Evolutionary conservation across 495 filamentous ascomycete genomes (phyloP), one percentile per base, ranked within the genome.

Genomic region (Neurospora tetraspora): DNA sequence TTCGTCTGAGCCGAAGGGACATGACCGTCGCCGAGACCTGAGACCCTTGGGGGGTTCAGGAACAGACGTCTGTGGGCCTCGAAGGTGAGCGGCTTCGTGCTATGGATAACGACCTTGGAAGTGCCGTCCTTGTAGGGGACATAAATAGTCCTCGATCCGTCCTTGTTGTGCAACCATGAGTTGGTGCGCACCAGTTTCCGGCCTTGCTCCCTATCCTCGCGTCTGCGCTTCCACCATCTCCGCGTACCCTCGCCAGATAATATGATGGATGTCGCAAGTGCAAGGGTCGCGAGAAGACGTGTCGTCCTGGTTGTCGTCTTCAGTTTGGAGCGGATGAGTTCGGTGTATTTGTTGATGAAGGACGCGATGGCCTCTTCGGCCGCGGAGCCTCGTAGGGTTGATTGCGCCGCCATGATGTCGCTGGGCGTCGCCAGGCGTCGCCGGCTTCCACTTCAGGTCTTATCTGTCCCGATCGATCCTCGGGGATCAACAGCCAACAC

Each of bases 41-140:
- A 90, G 20, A 92, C 91, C 70, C 91, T 85, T 23, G 94, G 94
- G 0, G 96, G 94, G 76, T 96, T 94, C 39, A 99, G 87, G 80
- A 98, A 99, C 23, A 98, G 86, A 39, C 96, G 87, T 40, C 95
- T 88, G 81, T 99, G 96, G 39, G 96, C 96, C 85, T 98, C 94
- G 80, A 98, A 99, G 6, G 96, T 98, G 34, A 92, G 91, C 9
- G 89, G 87, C 80, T 97, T 98, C 10, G 96, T 99, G n/a, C 91
- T 91, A 77, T 93, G 86, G 69, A 99, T 97, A 70, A 91, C 90
- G 42, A 99, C 94, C 80, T 96, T 96, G 39, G 94, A 92, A 8
- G 94, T 96, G 47, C 90, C 88, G 74, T 91, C 86, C 76, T 90
- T 92, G 81, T 98, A 97, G 6, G 95, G 94, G 39, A 99, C 96